These are phyloP conservation scores for Salvia splendens DNA, from an alignment of 257 asterid genomes.

Conservation along the genomic window DNA sequence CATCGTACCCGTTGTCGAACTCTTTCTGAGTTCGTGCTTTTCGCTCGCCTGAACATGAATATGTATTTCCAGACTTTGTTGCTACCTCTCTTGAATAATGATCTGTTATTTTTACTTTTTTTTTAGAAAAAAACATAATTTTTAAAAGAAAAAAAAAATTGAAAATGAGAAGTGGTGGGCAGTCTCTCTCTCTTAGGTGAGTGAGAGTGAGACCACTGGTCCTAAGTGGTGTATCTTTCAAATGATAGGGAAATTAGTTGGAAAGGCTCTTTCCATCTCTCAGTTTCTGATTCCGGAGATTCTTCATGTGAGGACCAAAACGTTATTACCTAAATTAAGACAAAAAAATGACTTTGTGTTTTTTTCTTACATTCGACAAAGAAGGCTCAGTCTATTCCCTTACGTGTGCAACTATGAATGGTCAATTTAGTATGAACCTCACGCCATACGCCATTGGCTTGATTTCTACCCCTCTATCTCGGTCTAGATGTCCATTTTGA, in stretches of 20 bases:
- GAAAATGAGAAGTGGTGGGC: neutral
- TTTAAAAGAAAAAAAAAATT: neutral
- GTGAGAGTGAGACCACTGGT: conserved; percentile 28
- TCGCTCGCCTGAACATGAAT: neutral
- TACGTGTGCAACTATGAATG: neutral
- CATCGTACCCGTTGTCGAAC: neutral
- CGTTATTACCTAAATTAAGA: conserved; percentile 24
- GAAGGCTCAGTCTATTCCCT: neutral
- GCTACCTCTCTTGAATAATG: too few species aligned
- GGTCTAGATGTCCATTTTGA: too few species aligned
- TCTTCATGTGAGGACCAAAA: conserved; percentile 22
- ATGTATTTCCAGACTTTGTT: neutral
- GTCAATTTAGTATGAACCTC: neutral
- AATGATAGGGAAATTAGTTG: conserved; percentile 23
- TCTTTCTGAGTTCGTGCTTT: neutral
- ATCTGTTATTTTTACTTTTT: neutral
- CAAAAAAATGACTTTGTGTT: neutral
- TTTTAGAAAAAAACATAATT: too few species aligned
- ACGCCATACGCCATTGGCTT: neutral
- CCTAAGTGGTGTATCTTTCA: conserved; percentile 19
- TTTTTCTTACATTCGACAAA: conserved; percentile 1
- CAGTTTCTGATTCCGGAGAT: conserved; percentile 15
- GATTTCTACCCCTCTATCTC: too few species aligned
- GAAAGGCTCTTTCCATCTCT: conserved; percentile 15
- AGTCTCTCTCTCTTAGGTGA: conserved; percentile 10